Evolutionary conservation across 2,329 filamentous ascomycete species (phyloP), one percentile per base, ranked within the genome.

Genomic region (Leptographium wingfieldii): DNA sequence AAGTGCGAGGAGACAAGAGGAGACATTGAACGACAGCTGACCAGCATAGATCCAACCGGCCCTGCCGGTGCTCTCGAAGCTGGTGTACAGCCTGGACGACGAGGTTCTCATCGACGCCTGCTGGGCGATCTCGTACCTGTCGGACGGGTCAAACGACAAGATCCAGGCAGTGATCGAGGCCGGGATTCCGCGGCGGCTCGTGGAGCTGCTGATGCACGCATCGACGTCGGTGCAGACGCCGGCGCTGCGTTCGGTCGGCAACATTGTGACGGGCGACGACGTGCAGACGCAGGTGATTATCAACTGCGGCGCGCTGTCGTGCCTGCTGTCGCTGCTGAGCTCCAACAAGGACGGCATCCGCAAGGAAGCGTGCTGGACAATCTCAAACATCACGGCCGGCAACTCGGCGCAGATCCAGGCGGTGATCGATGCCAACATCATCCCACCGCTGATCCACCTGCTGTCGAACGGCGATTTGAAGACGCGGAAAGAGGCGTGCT

Each of bases 311-410:
- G 87, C 94, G 66, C 82, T 99, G 55, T 86, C 92, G 51, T 95
- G 92, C 65, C 83, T 99, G n/a, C 79, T 97, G 57, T 94, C 92
- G 43, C 85, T 99, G 22, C 79, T 99, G 64, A 92, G 92, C 80
- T 97, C 92, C 43, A 94, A 90, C 70, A 99, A 99, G 82, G 94
- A 99, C 70, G 94, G 94, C 31, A 99, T 99, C 66, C 90, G 94
- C 66, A 99, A 99, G 81, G 94, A 99, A 76, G 94, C 94, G 33
- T 99, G 94, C 84, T 99, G 94, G 94, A 99, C 94, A 57, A 99
- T 99, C 68, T 96, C 92, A 72, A 99, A 99, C 81, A 90, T 99
- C 69, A 99, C 94, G 38, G 94, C 94, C 62, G 94, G 94, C 63
- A 99, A 99, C 80, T 96, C 92, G 46, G 90, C 87, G 61, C 94